These are phyloP conservation scores for Melastoma malabathricum DNA, from an alignment of 345 rosid species.

Conservation along the genomic window DNA sequence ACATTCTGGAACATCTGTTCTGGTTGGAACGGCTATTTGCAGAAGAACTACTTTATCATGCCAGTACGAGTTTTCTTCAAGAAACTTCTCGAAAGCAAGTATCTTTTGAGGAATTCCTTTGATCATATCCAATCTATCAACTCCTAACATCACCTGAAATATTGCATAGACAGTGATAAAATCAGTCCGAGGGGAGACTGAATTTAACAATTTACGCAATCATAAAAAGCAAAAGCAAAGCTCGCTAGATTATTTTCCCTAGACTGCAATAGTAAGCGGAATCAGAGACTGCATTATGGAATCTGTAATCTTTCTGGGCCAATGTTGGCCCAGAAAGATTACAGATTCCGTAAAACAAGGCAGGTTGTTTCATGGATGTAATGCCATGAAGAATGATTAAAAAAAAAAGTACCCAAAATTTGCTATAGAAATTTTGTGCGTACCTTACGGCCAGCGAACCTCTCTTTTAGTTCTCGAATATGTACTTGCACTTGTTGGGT, in stretches of 20 bases:
- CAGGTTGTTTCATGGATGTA: neutral
- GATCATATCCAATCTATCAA: conserved; percentile 98
- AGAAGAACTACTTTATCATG: conserved; percentile 92
- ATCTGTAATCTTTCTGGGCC: too few species aligned
- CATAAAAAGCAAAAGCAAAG: too few species aligned
- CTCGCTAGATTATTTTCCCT: too few species aligned
- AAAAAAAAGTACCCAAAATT: neutral
- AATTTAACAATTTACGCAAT: neutral
- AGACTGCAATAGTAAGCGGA: too few species aligned
- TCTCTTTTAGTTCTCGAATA: conserved; percentile 71
- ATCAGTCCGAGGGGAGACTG: neutral
- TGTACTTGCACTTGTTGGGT: conserved; percentile 48
- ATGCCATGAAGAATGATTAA: neutral
- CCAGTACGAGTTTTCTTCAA: conserved; percentile 91
- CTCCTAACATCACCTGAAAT: conserved; percentile 93
- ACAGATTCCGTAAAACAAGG: too few species aligned
- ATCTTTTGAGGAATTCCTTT: conserved; percentile 99
- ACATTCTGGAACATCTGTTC: conserved; percentile 99
- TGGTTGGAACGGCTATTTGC: conserved; percentile 99
- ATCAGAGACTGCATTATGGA: too few species aligned
- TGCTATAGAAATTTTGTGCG: neutral
- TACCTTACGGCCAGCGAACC: conserved; percentile 95
- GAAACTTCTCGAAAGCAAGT: conserved; percentile 97
- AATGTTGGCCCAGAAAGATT: too few species aligned
- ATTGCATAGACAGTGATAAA: conserved; percentile 1